A percentile compares a stretch with the other conserved stretches of the same genome.
These are phyloP conservation scores for Candida sithepensis DNA, from an alignment of 805 yeast genomes.

Conservation along the genomic window DNA sequence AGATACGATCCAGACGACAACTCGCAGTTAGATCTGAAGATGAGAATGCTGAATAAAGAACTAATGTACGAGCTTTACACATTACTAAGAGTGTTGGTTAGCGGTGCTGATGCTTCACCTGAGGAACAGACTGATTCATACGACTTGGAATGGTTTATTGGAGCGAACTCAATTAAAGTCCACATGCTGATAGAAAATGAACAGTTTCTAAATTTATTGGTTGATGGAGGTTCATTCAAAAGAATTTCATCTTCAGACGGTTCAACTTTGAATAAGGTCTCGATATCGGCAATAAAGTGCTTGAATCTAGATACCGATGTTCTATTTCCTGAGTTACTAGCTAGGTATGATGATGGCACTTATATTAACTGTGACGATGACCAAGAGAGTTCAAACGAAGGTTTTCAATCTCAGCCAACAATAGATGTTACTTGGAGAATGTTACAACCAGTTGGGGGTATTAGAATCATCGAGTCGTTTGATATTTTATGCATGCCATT, in stretches of 20 bases:
- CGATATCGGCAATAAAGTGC: slow-evolving; percentile 62
- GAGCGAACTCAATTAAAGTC: slow-evolving; percentile 66
- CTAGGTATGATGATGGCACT: slow-evolving; percentile 37
- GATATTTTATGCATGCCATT: slow-evolving; percentile 62
- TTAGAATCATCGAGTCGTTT: slow-evolving; percentile 68
- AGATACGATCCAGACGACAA: slow-evolving; percentile 39
- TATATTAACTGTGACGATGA: slow-evolving; percentile 3
- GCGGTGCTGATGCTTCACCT: slow-evolving; percentile 22
- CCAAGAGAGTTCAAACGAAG: slow-evolving; percentile 18
- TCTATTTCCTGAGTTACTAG: slow-evolving; percentile 66
- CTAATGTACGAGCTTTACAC: slow-evolving; percentile 41
- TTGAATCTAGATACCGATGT: slow-evolving; percentile 58
- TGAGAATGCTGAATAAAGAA: slow-evolving; percentile 35
- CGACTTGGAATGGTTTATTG: slow-evolving; percentile 52
- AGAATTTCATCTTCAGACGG: slow-evolving; percentile 65
- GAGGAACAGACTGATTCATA: slow-evolving; percentile 16
- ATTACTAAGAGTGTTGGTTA: slow-evolving; percentile 37
- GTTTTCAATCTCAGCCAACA: background rate
- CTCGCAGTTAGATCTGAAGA: slow-evolving; percentile 26
- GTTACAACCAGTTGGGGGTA: slow-evolving; percentile 87
- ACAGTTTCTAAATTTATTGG: slow-evolving; percentile 68
- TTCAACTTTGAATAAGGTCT: slow-evolving; percentile 58
- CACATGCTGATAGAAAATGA: slow-evolving; percentile 59
- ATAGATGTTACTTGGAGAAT: slow-evolving; percentile 60
- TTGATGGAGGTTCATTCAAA: slow-evolving; percentile 58